A percentile compares a stretch with the other conserved stretches of the same genome.
Conservation (phyloP, 192 early-diverging fungal genomes). For the Cetraspora pellucida region DNA sequence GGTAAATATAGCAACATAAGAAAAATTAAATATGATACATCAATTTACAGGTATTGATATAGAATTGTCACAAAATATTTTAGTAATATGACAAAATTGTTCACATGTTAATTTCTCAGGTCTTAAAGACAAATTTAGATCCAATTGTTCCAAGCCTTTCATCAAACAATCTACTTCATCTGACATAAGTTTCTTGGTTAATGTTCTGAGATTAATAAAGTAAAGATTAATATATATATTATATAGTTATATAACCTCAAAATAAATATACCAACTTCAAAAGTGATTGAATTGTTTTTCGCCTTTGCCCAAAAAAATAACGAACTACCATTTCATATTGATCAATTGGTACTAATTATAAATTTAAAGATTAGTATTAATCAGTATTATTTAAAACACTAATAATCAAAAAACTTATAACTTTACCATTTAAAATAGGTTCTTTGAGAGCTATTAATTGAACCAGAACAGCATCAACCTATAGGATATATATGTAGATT, state of each 20-base stretch:
- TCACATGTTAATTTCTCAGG: conserved; percentile 67
- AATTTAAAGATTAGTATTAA: not conserved
- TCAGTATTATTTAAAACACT: not conserved
- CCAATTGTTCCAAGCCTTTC: conserved; percentile 53
- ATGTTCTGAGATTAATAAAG: conserved; percentile 4
- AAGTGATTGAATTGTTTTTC: too few species aligned
- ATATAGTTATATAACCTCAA: too few species aligned
- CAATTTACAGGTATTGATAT: conserved; percentile 30
- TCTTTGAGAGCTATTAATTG: conserved; percentile 58
- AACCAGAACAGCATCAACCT: conserved; percentile 74
- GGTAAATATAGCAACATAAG: too few species aligned
- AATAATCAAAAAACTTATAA: not conserved
- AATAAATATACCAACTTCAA: too few species aligned
- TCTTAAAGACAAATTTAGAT: conserved; percentile 58
- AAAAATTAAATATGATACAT: too few species aligned
- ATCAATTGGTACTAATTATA: not conserved
- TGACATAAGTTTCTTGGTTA: conserved; percentile 45
- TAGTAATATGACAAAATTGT: conserved; percentile 61
- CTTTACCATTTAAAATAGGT: conserved; percentile 41
- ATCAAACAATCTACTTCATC: conserved; percentile 38
- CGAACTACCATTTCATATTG: too few species aligned
- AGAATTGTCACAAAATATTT: conserved; percentile 44
- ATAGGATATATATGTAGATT: not conserved
- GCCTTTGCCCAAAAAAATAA: too few species aligned
- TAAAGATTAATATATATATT: not conserved